A percentile compares a stretch with the other conserved stretches of the same genome.
Evolutionary conservation across 441 rosid genomes (phyloP).

Genomic region (Hura crepitans): DNA sequence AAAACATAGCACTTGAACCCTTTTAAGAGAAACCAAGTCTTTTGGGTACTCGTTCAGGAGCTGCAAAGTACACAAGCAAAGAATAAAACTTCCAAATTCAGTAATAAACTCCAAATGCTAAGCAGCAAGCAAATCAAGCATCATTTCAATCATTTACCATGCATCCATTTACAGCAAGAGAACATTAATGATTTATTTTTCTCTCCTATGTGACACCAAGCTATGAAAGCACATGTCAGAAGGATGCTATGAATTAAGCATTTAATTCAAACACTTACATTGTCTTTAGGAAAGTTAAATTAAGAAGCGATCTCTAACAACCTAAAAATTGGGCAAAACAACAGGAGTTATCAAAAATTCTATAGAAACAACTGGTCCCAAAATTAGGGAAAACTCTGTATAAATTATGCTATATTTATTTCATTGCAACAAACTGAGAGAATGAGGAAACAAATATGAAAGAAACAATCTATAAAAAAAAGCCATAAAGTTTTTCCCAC

Average conservation of each 20-base stretch:
- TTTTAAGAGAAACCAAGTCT: constrained; percentile 67
- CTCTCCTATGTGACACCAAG: neutral
- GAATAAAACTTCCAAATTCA: constrained; percentile 18
- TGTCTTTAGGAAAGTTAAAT: neutral
- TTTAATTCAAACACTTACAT: neutral
- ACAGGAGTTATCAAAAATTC: neutral
- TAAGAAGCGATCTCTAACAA: neutral
- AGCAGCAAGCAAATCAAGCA: constrained; percentile 14
- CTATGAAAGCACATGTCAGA: neutral
- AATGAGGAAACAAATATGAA: neutral
- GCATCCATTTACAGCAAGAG: neutral
- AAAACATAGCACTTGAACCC: constrained; percentile 68
- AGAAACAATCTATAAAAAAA: neutral
- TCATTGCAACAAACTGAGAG: neutral
- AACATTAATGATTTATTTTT: neutral
- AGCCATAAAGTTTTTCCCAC: constrained; percentile 25
- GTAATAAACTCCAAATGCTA: neutral
- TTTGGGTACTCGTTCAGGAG: constrained; percentile 60
- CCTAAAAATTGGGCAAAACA: neutral
- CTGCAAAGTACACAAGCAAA: constrained; percentile 41
- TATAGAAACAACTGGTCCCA: neutral
- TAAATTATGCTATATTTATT: neutral
- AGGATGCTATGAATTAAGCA: neutral
- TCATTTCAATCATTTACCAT: neutral
- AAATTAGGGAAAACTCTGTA: neutral